These are phyloP conservation scores for Mycena epipterygia DNA, from an alignment of 768 basidiomycete genomes.

Conservation along the genomic window DNA sequence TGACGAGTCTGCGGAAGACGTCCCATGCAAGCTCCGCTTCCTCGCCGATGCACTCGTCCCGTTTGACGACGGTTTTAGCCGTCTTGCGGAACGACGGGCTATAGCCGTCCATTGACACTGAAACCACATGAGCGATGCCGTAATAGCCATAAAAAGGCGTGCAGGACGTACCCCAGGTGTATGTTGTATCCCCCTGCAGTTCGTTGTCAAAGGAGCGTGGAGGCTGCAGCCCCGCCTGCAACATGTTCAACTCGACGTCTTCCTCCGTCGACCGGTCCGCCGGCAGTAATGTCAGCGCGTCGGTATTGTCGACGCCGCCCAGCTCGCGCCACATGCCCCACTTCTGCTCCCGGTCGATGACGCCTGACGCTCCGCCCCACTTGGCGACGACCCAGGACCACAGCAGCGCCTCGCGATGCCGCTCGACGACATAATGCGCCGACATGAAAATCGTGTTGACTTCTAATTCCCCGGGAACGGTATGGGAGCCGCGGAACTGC, in stretches of 20 bases:
- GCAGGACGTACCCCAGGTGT: constrained; percentile 19
- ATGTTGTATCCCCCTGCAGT: constrained; percentile 13
- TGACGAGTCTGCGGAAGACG: constrained; percentile 22
- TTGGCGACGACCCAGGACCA: constrained; percentile 53
- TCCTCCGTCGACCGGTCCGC: constrained; percentile 20
- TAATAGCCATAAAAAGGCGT: background rate
- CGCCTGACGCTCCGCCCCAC: constrained; percentile 35
- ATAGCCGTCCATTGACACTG: constrained; percentile 31
- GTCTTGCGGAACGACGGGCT: constrained; percentile 8
- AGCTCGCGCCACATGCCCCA: constrained; percentile 48
- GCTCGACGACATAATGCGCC: constrained; percentile 50
- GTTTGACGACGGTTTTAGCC: background rate
- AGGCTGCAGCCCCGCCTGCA: constrained; percentile 26
- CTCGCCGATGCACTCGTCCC: constrained; percentile 16
- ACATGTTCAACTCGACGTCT: constrained; percentile 31
- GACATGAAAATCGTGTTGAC: constrained; percentile 49
- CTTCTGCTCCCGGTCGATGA: constrained; percentile 20
- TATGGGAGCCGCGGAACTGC: constrained; percentile 48
- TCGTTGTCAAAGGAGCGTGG: constrained; percentile 6
- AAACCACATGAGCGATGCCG: background rate
- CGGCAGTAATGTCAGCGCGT: background rate
- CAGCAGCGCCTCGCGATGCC: constrained; percentile 52
- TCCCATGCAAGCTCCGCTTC: constrained; percentile 19
- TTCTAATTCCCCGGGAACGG: constrained; percentile 44
- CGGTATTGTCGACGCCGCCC: constrained; percentile 37